phyloP scores from a whole-genome alignment of 306 rosid genomes.

The Dryas alaskensis region DNA sequence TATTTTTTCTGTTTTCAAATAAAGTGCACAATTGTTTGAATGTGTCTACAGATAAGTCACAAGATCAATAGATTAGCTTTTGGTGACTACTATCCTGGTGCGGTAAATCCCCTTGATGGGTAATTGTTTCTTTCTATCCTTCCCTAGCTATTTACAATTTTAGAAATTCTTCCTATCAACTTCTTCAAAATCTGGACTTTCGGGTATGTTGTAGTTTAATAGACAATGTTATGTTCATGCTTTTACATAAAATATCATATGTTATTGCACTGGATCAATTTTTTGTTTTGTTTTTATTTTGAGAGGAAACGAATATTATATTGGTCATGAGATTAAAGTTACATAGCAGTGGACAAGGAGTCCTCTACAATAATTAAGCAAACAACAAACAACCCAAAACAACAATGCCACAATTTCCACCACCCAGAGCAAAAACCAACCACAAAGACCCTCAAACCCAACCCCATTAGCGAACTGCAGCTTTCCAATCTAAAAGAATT shows the following conservation, averaged over 20 bases:
- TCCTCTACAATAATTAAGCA: no score
- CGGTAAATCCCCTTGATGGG: slow-evolving; percentile 94
- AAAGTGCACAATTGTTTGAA: slow-evolving; percentile 3
- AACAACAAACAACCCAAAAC: no score
- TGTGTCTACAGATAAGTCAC: slow-evolving; percentile 72
- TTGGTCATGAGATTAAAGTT: no score
- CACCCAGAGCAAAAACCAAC: no score
- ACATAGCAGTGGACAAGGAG: no score
- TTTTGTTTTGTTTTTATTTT: no score
- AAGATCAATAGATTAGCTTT: slow-evolving; percentile 75
- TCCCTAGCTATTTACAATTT: slow-evolving; percentile 11
- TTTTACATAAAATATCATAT: background rate
- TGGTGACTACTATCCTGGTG: slow-evolving; percentile 72
- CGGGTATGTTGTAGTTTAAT: background rate
- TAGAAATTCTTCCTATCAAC: background rate
- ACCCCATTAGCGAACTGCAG: no score
- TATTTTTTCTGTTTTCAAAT: background rate
- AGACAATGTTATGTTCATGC: background rate
- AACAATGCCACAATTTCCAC: no score
- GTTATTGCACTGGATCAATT: background rate
- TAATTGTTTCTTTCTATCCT: slow-evolving; percentile 43
- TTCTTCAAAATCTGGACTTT: background rate
- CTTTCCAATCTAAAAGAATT: no score
- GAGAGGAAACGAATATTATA: no score
- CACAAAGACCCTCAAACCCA: no score